Percentiles rank a stretch among this genome's conserved stretches.
Evolutionary conservation across 2,329 filamentous ascomycete genomes (phyloP).

Genomic region (Pseudocercospora musae): DNA sequence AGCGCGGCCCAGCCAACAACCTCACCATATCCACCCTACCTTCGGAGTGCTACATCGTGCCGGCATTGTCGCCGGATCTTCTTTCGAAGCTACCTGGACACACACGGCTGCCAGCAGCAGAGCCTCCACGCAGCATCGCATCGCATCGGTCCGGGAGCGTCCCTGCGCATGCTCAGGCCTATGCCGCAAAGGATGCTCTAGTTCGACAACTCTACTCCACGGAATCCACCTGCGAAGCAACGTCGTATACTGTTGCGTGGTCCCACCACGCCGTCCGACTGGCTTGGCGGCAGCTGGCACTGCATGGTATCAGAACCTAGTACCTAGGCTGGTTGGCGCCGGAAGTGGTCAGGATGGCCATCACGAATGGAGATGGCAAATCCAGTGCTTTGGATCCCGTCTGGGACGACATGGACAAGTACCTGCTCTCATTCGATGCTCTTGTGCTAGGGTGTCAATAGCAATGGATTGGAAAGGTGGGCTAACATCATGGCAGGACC

Average conservation of each 20-base stretch:
- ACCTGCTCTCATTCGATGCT: constrained; percentile 37
- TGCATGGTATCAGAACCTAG: constrained; percentile 2
- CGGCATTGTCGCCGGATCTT: background rate
- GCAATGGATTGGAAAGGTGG: background rate
- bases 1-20: background rate
- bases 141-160: background rate
- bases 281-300: constrained; percentile 1
- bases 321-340: background rate
- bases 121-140: background rate
- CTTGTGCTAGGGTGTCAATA: background rate
- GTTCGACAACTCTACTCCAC: constrained; percentile 1
- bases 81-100: background rate
- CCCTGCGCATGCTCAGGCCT: background rate
- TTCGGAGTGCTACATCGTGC: background rate
- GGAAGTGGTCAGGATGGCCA: constrained; percentile 12
- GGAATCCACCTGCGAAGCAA: constrained; percentile 13
- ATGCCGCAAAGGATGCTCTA: constrained; percentile 9
- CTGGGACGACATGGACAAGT: constrained; percentile 76
- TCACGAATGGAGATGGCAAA: constrained; percentile 31
- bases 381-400: constrained; percentile 44
- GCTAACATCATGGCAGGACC: constrained; percentile 43
- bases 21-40: background rate
- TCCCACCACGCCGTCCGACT: background rate
- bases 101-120: background rate
- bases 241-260: constrained; percentile 2